phyloP scores from a whole-genome alignment of 768 basidiomycete genomes.

The Punctularia strigosozonata region DNA sequence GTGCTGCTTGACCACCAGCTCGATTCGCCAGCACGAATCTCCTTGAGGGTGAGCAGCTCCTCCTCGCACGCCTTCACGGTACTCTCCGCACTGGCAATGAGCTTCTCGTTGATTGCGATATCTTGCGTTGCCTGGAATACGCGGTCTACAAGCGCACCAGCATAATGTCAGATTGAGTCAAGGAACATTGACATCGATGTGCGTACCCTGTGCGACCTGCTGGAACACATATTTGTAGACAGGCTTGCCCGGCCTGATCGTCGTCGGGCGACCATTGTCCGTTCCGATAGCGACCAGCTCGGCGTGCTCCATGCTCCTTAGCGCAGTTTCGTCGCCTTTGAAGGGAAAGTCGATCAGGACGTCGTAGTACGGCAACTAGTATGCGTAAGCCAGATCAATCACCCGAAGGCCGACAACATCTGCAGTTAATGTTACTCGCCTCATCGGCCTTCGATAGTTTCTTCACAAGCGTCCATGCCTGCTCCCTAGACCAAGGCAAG shows the following conservation, averaged over 20 bases:
- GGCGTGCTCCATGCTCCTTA: conserved; percentile 80
- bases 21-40: conserved; percentile 47
- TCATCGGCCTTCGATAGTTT: conserved; percentile 58
- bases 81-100: conserved; percentile 40
- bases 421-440: conserved; percentile 19
- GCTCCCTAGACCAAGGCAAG: conserved; percentile 75
- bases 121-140: conserved; percentile 77
- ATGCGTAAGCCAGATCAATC: neutral
- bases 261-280: conserved; percentile 69
- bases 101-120: conserved; percentile 65
- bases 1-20: too few relatives aligned
- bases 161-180: conserved; percentile 3
- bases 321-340: conserved; percentile 76
- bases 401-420: neutral
- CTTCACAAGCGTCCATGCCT: conserved; percentile 79
- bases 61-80: conserved; percentile 64
- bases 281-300: conserved; percentile 79
- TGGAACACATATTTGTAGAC: conserved; percentile 81
- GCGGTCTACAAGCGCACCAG: conserved; percentile 35
- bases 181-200: conserved; percentile 1
- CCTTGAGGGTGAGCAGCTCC: conserved; percentile 58
- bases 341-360: conserved; percentile 76
- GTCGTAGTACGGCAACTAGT: conserved; percentile 74
- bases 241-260: conserved; percentile 83
- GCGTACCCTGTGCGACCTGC: conserved; percentile 61